A percentile compares a stretch with the other conserved stretches of the same genome.
Evolutionary conservation across 139 green algal species (phyloP).

Genomic region (Chlorokybus atmophyticus): DNA sequence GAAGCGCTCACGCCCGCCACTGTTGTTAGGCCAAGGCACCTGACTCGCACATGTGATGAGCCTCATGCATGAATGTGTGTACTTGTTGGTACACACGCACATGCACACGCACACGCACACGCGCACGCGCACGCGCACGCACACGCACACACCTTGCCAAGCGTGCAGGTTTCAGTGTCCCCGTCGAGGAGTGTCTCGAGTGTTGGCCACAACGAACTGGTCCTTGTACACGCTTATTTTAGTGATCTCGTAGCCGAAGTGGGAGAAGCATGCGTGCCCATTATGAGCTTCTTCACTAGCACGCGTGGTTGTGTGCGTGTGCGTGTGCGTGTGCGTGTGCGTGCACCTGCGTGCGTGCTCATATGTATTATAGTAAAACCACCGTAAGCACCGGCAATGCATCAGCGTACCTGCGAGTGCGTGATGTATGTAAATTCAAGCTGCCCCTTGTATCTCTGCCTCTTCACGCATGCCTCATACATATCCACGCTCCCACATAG

Average conservation of each 20-base stretch:
- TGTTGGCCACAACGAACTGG: constrained; percentile 52
- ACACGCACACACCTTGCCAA: constrained; percentile 37
- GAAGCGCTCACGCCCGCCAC: too few relatives aligned
- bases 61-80: too few relatives aligned
- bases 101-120: too few relatives aligned
- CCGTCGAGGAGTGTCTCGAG: constrained; percentile 58
- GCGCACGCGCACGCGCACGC: background rate
- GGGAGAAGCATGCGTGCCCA: constrained; percentile 38
- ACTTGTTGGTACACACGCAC: too few relatives aligned
- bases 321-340: too few relatives aligned
- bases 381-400: background rate
- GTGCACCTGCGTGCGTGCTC: too few relatives aligned
- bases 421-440: constrained; percentile 73
- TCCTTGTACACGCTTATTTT: constrained; percentile 61
- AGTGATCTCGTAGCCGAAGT: constrained; percentile 41
- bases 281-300: constrained; percentile 56
- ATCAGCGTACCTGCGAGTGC: constrained; percentile 28
- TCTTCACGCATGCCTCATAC: constrained; percentile 52
- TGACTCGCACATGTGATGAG: too few relatives aligned
- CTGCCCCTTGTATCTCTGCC: constrained; percentile 46
- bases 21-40: too few relatives aligned
- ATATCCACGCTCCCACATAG: constrained; percentile 45
- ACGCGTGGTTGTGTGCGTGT: too few relatives aligned
- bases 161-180: constrained; percentile 54
- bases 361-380: too few relatives aligned